Evolutionary conservation across 2,329 filamentous ascomycete genomes (phyloP).

Genomic region (Aspergillus candidus): DNA sequence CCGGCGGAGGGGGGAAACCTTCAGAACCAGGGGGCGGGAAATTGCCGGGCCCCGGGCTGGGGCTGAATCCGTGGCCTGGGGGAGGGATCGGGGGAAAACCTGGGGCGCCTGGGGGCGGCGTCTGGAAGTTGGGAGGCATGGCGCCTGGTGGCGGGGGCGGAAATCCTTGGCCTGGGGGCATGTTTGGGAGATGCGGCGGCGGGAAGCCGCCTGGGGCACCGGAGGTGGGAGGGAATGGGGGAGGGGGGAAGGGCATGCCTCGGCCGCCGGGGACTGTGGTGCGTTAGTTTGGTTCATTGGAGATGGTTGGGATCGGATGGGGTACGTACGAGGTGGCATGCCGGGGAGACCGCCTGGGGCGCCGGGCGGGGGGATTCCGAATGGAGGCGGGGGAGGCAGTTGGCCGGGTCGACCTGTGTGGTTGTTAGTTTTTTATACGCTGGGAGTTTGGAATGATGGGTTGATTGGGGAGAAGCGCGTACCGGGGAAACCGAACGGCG

Average conservation of each 20-base stretch:
- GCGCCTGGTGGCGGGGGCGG: constrained; percentile 43
- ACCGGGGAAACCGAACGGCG: constrained; percentile 62
- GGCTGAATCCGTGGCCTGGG: constrained; percentile 24
- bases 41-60: constrained; percentile 23
- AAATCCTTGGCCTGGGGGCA: constrained; percentile 37
- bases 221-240: constrained; percentile 27
- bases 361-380: constrained; percentile 46
- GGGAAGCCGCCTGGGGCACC: constrained; percentile 33
- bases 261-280: constrained; percentile 50
- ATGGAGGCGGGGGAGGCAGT: constrained; percentile 55
- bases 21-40: constrained; percentile 25
- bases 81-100: constrained; percentile 29
- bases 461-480: constrained; percentile 14
- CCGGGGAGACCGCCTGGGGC: constrained; percentile 35
- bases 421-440: constrained; percentile 1
- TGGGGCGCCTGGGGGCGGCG: constrained; percentile 20
- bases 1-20: constrained; percentile 25
- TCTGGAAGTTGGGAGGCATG: constrained; percentile 23
- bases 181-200: constrained; percentile 29
- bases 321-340: constrained; percentile 50
- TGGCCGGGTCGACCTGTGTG: constrained; percentile 30
- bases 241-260: constrained; percentile 50
- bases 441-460: not conserved
- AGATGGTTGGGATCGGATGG: not conserved
- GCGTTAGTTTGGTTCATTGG: constrained; percentile 6